Percentiles rank a stretch among this genome's conserved stretches.
These are phyloP conservation scores for Acanthamoeba sp. DNA, from an alignment of 208 protist genomes.

Conservation along the genomic window DNA sequence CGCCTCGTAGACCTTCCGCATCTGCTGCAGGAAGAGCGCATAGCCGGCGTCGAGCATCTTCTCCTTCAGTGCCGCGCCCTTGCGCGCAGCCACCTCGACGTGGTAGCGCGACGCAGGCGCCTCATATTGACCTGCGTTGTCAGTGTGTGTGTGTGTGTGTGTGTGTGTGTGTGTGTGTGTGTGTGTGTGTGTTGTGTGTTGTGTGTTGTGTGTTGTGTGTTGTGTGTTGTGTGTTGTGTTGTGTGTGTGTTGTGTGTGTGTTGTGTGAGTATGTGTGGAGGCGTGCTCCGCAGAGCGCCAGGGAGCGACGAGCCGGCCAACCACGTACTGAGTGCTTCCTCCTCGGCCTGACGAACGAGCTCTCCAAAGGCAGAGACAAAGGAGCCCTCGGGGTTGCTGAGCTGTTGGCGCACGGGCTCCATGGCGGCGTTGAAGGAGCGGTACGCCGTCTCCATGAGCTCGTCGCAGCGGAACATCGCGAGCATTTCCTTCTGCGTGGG, in stretches of 20 bases:
- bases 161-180: background rate
- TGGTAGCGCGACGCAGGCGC: constrained; percentile 74
- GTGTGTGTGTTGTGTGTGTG: too few species aligned
- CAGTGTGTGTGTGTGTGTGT: too few species aligned
- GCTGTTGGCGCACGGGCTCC: constrained; percentile 85
- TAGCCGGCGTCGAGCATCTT: constrained; percentile 13
- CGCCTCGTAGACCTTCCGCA: background rate
- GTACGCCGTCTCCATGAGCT: constrained; percentile 90
- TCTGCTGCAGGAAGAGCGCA: constrained; percentile 72
- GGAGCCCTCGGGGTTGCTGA: constrained; percentile 85
- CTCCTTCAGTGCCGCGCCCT: constrained; percentile 67
- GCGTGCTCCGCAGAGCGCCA: background rate
- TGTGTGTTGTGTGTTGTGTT: too few species aligned
- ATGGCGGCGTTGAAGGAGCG: constrained; percentile 87
- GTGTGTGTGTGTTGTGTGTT: background rate
- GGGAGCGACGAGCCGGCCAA: background rate
- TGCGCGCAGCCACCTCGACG: constrained; percentile 72
- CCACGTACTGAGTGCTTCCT: constrained; percentile 69
- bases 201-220: too few species aligned
- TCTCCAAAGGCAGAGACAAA: constrained; percentile 29
- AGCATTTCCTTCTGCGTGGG: constrained; percentile 97
- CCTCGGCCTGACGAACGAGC: constrained; percentile 25
- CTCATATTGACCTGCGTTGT: constrained; percentile 64
- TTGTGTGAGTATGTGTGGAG: background rate
- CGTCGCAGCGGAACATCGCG: constrained; percentile 95